A percentile compares a stretch with the other conserved stretches of the same genome.
These are phyloP conservation scores for Ophiostoma sp. DNA, from an alignment of 2,329 filamentous ascomycete genomes.

Conservation along the genomic window DNA sequence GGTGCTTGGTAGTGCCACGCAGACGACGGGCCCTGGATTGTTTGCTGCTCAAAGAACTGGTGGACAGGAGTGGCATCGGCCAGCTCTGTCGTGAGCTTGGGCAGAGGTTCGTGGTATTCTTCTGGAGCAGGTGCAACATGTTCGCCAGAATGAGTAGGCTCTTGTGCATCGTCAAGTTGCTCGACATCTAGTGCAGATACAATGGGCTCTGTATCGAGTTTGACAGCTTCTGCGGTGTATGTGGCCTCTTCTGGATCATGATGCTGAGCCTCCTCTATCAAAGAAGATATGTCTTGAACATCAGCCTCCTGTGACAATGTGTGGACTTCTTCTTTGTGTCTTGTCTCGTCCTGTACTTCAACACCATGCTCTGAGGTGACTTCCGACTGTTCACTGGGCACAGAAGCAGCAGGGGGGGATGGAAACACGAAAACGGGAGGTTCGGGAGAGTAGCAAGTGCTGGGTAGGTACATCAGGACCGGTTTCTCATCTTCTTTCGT, in stretches of 20 bases:
- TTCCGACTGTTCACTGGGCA: neutral
- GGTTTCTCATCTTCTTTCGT: neutral
- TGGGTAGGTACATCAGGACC: neutral
- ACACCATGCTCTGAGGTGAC: neutral
- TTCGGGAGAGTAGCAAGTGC: neutral
- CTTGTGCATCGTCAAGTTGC: neutral
- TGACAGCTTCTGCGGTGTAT: neutral
- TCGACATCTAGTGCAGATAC: neutral
- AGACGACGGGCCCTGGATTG: neutral
- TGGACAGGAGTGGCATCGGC: neutral
- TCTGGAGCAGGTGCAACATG: no score
- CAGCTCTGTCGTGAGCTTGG: neutral
- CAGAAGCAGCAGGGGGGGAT: neutral
- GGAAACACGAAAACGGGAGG: neutral
- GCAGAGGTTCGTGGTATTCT: neutral
- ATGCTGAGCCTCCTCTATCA: neutral
- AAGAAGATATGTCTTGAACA: no score
- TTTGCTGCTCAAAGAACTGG: neutral
- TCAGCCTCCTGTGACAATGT: no score
- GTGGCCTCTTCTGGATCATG: neutral
- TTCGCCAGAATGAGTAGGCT: no score
- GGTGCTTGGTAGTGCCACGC: conserved; percentile 16
- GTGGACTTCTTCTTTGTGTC: neutral
- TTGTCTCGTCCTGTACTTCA: neutral
- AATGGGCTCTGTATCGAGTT: neutral